phyloP scores from a whole-genome alignment of 257 asterid species.

The Scutellaria barbata region DNA sequence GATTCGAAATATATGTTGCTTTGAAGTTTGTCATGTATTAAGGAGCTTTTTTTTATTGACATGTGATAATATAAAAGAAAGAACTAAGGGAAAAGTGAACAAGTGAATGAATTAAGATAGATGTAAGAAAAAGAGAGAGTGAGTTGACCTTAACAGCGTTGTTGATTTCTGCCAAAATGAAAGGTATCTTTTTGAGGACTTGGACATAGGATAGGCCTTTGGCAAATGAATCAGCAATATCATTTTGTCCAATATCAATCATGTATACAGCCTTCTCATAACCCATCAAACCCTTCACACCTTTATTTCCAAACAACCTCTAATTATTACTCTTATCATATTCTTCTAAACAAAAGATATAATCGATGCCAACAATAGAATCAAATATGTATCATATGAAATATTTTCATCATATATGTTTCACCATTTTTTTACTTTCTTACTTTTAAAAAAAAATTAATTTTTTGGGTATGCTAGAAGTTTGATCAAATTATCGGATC shows the following conservation, averaged over 20 bases:
- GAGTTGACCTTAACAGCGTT: slow-evolving; percentile 61
- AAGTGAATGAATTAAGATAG: too few species aligned
- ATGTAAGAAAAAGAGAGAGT: not conserved
- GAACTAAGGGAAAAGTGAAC: too few species aligned
- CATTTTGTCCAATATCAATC: slow-evolving; percentile 94
- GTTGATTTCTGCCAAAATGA: slow-evolving; percentile 63
- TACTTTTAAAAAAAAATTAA: too few species aligned
- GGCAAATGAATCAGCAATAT: slow-evolving; percentile 70
- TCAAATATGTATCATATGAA: too few species aligned
- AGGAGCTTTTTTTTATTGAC: too few species aligned
- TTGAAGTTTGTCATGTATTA: too few species aligned
- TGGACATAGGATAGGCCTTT: slow-evolving; percentile 63
- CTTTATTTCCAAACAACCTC: slow-evolving; percentile 39
- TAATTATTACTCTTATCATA: not conserved
- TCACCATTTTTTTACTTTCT: too few species aligned
- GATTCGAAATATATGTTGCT: too few species aligned
- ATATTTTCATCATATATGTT: too few species aligned
- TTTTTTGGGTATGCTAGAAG: too few species aligned
- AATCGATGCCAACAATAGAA: not conserved
- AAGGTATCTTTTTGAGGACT: slow-evolving; percentile 69
- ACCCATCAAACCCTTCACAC: slow-evolving; percentile 52
- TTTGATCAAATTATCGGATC: too few species aligned
- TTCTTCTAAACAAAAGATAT: slow-evolving; percentile 4
- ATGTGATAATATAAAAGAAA: too few species aligned
- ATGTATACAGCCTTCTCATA: slow-evolving; percentile 69